Evolutionary conservation across 2,329 filamentous ascomycete genomes (phyloP).

Genomic region (Fulvia fulva): DNA sequence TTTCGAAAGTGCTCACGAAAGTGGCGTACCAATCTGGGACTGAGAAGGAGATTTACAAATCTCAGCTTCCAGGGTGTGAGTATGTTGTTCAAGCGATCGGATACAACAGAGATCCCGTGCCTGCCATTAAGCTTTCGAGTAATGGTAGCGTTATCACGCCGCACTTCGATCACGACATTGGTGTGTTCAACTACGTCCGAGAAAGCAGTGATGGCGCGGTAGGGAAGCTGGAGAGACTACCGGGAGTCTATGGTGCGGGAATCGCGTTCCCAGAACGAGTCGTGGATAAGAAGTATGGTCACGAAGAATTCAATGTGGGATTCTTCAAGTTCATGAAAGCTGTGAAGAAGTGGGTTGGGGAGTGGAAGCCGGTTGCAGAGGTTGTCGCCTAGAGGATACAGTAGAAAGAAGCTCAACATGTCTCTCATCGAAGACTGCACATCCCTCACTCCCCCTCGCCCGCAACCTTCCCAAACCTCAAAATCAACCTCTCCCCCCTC

Average conservation of each 20-base stretch:
- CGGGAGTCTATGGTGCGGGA: constrained; percentile 57
- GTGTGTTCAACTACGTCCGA: constrained; percentile 31
- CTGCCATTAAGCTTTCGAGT: constrained; percentile 39
- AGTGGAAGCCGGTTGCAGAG: constrained; percentile 40
- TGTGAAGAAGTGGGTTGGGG: constrained; percentile 49
- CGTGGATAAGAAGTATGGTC: constrained; percentile 57
- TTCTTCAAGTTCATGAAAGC: constrained; percentile 65
- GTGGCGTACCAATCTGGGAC: constrained; percentile 45
- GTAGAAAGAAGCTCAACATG: not conserved
- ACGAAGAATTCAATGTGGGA: constrained; percentile 59
- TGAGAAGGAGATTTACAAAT: constrained; percentile 45
- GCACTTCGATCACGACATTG: constrained; percentile 45
- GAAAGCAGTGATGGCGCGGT: constrained; percentile 15
- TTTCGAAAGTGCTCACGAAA: constrained; percentile 40
- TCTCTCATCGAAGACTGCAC: too few relatives aligned
- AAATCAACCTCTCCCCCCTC: not conserved
- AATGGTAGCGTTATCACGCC: constrained; percentile 28
- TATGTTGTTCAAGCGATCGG: constrained; percentile 59
- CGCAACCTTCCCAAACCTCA: not conserved
- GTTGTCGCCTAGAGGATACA: not conserved
- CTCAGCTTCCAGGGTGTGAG: constrained; percentile 49
- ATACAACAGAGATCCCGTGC: constrained; percentile 50
- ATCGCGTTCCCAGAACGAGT: constrained; percentile 62
- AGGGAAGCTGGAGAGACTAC: constrained; percentile 35
- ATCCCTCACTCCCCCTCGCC: too few relatives aligned